Evolutionary conservation across 2,329 filamentous ascomycete genomes (phyloP).

Genomic region (Phialophora expanda): DNA sequence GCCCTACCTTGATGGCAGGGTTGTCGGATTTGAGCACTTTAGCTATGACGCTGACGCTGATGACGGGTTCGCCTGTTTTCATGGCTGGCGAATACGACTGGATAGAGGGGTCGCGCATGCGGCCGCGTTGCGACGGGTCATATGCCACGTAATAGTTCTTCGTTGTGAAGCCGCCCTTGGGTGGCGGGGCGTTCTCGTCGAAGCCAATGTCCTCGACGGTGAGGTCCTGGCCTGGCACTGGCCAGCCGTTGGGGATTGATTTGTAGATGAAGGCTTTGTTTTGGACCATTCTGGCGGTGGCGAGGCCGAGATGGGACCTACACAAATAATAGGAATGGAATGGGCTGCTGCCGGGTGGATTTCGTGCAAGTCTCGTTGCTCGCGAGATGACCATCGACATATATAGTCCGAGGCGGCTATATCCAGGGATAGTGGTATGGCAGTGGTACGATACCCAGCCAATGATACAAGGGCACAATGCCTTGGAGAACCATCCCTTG

Average conservation of each 20-base stretch:
- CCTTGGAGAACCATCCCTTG: background rate
- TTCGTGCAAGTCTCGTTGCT: background rate
- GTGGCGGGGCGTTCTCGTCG: constrained; percentile 61
- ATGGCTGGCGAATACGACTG: constrained; percentile 70
- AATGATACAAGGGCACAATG: background rate
- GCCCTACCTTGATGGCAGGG: constrained; percentile 64
- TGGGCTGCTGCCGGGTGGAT: background rate
- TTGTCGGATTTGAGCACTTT: constrained; percentile 70
- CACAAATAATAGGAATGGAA: background rate
- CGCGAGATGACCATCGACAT: constrained; percentile 2
- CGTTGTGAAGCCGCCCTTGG: constrained; percentile 66
- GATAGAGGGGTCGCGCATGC: constrained; percentile 66
- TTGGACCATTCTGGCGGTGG: constrained; percentile 40
- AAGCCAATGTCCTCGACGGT: constrained; percentile 69
- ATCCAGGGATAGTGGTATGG: background rate
- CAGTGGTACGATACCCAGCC: background rate
- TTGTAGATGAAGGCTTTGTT: constrained; percentile 82
- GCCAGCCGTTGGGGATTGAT: constrained; percentile 67
- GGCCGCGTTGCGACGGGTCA: constrained; percentile 77
- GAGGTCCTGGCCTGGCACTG: constrained; percentile 73
- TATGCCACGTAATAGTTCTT: constrained; percentile 72
- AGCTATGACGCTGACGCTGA: constrained; percentile 62
- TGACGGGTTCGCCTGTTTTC: constrained; percentile 62
- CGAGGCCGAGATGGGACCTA: background rate
- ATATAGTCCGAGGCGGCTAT: constrained; percentile 2